A percentile compares a stretch with the other conserved stretches of the same genome.
Evolutionary conservation across 495 filamentous ascomycete species (phyloP).

Genomic region (Penicillium angulare): DNA sequence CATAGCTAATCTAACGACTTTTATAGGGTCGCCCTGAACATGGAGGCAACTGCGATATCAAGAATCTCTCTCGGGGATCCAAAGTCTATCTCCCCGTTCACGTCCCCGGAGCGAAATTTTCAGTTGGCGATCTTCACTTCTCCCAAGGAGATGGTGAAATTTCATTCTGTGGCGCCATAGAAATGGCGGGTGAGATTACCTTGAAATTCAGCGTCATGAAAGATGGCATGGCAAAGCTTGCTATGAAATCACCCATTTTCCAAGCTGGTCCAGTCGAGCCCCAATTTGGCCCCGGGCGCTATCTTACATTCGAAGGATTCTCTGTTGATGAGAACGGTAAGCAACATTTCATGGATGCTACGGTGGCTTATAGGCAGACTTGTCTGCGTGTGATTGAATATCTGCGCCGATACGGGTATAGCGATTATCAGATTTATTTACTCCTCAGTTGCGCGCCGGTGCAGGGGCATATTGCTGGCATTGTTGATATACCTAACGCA

Average conservation of each 20-base stretch:
- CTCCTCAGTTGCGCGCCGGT: slow-evolving; percentile 85
- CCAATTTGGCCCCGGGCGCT: slow-evolving; percentile 80
- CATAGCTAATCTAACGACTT: background rate
- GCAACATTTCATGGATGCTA: slow-evolving; percentile 92
- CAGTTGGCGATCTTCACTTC: slow-evolving; percentile 90
- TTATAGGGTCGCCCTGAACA: slow-evolving; percentile 49
- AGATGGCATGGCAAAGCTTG: slow-evolving; percentile 71
- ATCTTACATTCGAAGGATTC: slow-evolving; percentile 94
- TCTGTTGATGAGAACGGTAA: slow-evolving; percentile 87
- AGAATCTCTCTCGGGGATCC: slow-evolving; percentile 80
- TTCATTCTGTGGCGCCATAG: slow-evolving; percentile 93
- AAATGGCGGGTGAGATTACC: slow-evolving; percentile 94
- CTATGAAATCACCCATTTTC: slow-evolving; percentile 85
- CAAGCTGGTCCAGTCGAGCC: slow-evolving; percentile 90
- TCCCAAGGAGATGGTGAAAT: slow-evolving; percentile 92
- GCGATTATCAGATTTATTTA: slow-evolving; percentile 85
- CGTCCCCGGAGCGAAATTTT: slow-evolving; percentile 86
- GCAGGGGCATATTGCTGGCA: slow-evolving; percentile 90
- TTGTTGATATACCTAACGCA: slow-evolving; percentile 84
- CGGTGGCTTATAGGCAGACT: slow-evolving; percentile 88
- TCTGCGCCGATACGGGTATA: slow-evolving; percentile 73
- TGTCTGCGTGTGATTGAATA: slow-evolving; percentile 83
- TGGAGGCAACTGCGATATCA: slow-evolving; percentile 81
- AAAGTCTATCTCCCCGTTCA: slow-evolving; percentile 89
- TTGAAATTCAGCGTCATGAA: slow-evolving; percentile 90